Evolutionary conservation across 495 filamentous ascomycete species (phyloP).

Genomic region (Penicillium bovifimosum): DNA sequence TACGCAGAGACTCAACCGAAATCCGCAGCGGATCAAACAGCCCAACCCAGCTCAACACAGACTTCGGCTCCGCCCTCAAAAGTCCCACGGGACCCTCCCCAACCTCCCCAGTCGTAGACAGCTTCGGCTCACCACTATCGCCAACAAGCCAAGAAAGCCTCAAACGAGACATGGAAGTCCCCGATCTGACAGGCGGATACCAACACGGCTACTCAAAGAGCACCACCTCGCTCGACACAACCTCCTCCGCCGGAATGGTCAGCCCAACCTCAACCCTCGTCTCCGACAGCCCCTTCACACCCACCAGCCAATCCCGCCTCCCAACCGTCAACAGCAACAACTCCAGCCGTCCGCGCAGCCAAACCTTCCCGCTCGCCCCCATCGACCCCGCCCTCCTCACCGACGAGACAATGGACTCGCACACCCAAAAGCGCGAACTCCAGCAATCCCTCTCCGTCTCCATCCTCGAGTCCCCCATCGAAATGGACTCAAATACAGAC

Average conservation of each 20-base stretch:
- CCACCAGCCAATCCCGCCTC: conserved; percentile 58
- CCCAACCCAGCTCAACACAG: conserved; percentile 40
- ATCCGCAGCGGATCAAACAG: conserved; percentile 51
- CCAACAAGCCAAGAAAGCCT: conserved; percentile 64
- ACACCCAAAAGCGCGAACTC: conserved; percentile 56
- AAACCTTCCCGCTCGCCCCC: conserved; percentile 75
- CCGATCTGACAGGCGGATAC: conserved; percentile 47
- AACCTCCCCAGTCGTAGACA: conserved; percentile 54
- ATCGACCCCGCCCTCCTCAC: conserved; percentile 67
- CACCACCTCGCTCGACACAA: conserved; percentile 52
- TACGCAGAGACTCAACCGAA: conserved; percentile 64
- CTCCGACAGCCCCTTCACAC: conserved; percentile 65
- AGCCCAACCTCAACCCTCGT: conserved; percentile 87
- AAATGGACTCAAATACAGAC: conserved; percentile 37
- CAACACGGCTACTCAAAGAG: conserved; percentile 55
- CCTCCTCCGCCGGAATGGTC: conserved; percentile 63
- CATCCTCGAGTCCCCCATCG: conserved; percentile 65
- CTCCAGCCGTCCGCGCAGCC: conserved; percentile 74
- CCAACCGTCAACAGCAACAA: conserved; percentile 47
- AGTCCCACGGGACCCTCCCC: conserved; percentile 68
- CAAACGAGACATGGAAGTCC: conserved; percentile 47
- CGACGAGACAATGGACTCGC: conserved; percentile 54
- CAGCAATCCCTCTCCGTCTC: conserved; percentile 53
- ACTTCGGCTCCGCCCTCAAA: conserved; percentile 54
- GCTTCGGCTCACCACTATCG: conserved; percentile 58